A percentile compares a stretch with the other conserved stretches of the same genome.
These are phyloP conservation scores for Limonomyces culmigenus DNA, from an alignment of 1,284 basidiomycete genomes.

Conservation along the genomic window DNA sequence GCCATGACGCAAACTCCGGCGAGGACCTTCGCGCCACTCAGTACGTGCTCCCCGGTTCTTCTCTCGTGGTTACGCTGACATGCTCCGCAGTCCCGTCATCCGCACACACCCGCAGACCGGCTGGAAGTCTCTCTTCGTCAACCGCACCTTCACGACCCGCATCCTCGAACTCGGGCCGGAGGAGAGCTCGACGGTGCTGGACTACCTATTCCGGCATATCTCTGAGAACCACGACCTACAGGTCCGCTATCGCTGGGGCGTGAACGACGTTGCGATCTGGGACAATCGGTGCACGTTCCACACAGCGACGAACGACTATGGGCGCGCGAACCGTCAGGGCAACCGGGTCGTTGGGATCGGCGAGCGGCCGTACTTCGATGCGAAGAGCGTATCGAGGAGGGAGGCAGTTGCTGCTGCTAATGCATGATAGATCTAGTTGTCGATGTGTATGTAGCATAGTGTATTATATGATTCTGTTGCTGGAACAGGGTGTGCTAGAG, in stretches of 20 bases:
- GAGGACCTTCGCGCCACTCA: constrained; percentile 37
- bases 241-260: constrained; percentile 28
- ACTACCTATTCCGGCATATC: constrained; percentile 28
- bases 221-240: constrained; percentile 50
- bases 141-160: constrained; percentile 43
- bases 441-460: too few relatives aligned
- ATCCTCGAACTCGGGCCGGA: constrained; percentile 42
- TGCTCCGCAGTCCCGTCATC: constrained; percentile 22
- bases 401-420: too few relatives aligned
- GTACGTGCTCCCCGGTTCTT: constrained; percentile 14
- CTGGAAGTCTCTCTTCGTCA: constrained; percentile 50
- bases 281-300: constrained; percentile 36
- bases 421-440: too few relatives aligned
- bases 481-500: too few relatives aligned
- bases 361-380: constrained; percentile 44
- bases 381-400: constrained; percentile 26
- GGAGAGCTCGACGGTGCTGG: constrained; percentile 36
- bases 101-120: constrained; percentile 47
- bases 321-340: constrained; percentile 25
- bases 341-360: constrained; percentile 46
- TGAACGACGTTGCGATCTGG: constrained; percentile 37
- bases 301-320: constrained; percentile 40
- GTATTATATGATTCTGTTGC: too few relatives aligned
- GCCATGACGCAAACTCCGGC: constrained; percentile 42
- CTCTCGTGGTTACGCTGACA: not conserved